Conservation (phyloP, 176 grass and related monocot genomes). For the Neostapfia colusana region DNA sequence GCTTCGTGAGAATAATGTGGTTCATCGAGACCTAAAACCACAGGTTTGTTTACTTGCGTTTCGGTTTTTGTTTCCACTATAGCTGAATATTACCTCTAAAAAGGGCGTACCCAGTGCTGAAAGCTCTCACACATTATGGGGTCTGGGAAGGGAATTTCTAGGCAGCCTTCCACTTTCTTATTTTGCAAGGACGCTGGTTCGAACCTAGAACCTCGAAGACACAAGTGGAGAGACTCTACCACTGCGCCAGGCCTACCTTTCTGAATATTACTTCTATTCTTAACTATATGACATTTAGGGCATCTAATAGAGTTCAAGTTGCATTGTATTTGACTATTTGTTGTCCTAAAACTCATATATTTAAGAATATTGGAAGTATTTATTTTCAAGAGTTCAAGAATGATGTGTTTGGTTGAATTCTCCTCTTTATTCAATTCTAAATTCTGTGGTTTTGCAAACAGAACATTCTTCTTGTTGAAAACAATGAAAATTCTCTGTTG, state of each 20-base stretch:
- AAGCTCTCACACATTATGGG: no score
- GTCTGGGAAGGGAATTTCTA: no score
- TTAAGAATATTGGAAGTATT: background rate
- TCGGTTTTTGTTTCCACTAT: constrained; percentile 10
- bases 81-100: background rate
- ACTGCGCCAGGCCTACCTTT: no score
- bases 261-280: background rate
- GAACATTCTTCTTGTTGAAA: constrained; percentile 89
- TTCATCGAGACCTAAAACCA: constrained; percentile 97
- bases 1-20: constrained; percentile 83
- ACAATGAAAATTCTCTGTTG: constrained; percentile 70
- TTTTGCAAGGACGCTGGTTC: no score
- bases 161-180: no score
- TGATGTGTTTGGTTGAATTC: constrained; percentile 7
- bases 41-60: constrained; percentile 56
- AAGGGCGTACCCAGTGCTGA: no score
- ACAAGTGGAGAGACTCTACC: no score
- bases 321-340: background rate
- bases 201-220: no score
- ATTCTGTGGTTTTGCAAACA: constrained; percentile 50
- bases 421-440: constrained; percentile 31
- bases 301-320: background rate
- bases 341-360: background rate
- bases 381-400: constrained; percentile 11
- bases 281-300: background rate